phyloP scores from a whole-genome alignment of 257 asterid species.

The Striga asiatica region DNA sequence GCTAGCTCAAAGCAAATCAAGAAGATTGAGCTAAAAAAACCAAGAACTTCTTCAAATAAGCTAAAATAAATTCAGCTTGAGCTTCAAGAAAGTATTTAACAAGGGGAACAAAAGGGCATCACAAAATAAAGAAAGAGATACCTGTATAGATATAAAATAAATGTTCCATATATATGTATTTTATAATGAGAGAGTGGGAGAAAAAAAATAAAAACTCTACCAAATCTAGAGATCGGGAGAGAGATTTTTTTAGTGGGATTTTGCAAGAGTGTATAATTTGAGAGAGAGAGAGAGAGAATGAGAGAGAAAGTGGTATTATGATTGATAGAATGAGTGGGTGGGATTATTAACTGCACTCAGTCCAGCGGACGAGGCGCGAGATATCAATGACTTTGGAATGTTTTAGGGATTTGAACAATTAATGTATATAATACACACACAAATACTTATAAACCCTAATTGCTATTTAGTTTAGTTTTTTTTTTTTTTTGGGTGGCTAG shows the following conservation, averaged over 20 bases:
- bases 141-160: neutral
- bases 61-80: slow-evolving; percentile 12
- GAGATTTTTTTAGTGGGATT: neutral
- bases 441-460: no score
- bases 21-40: slow-evolving; percentile 2
- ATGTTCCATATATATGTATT: slow-evolving; percentile 12
- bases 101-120: slow-evolving; percentile 10
- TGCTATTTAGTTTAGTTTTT: no score
- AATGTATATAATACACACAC: slow-evolving; percentile 5
- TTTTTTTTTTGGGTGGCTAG: no score
- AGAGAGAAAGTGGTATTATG: slow-evolving; percentile 9
- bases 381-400: slow-evolving; percentile 34
- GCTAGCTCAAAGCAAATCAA: neutral
- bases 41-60: slow-evolving; percentile 13
- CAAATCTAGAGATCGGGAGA: neutral
- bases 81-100: slow-evolving; percentile 18
- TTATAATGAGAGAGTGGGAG: slow-evolving; percentile 25
- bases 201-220: no score
- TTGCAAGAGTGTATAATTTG: slow-evolving; percentile 8
- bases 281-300: slow-evolving; percentile 4
- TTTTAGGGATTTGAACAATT: no score
- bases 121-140: slow-evolving; percentile 8
- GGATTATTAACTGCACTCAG: slow-evolving; percentile 24
- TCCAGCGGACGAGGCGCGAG: slow-evolving; percentile 65
- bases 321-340: slow-evolving; percentile 49